These are phyloP conservation scores for Acanthochlamys bracteata DNA, from an alignment of 106 monocot genomes.

Conservation along the genomic window DNA sequence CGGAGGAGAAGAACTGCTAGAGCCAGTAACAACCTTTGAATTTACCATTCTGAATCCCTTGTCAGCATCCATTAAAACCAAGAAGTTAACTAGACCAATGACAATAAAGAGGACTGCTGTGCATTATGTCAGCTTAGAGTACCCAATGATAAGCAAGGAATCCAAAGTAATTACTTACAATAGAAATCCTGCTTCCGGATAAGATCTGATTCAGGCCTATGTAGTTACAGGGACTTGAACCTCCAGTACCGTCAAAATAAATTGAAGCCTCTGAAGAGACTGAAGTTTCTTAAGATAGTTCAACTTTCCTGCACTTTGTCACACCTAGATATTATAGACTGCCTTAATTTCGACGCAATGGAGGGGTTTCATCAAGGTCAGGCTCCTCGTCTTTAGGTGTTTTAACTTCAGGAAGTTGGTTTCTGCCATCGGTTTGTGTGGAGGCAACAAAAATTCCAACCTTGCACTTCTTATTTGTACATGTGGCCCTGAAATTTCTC, in stretches of 20 bases:
- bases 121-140: no score
- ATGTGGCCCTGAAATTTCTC: conserved; percentile 35
- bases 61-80: neutral
- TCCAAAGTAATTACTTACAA: conserved; percentile 3
- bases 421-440: neutral
- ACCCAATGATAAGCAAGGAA: neutral
- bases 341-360: conserved; percentile 29
- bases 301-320: conserved; percentile 15
- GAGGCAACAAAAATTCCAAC: conserved; percentile 3
- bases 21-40: neutral
- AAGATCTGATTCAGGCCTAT: neutral
- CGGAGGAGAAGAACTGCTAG: neutral
- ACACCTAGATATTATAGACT: conserved; percentile 5
- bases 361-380: conserved; percentile 58
- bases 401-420: neutral
- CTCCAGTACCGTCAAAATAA: neutral
- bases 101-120: no score
- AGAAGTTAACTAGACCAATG: no score
- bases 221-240: neutral
- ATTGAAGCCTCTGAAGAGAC: neutral
- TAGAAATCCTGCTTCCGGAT: neutral
- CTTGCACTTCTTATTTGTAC: conserved; percentile 43
- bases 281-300: neutral
- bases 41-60: conserved; percentile 6
- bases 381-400: conserved; percentile 25